A percentile compares a stretch with the other conserved stretches of the same genome.
Evolutionary conservation across 2,329 filamentous ascomycete genomes (phyloP).

Genomic region (Botryosphaeria agaves): DNA sequence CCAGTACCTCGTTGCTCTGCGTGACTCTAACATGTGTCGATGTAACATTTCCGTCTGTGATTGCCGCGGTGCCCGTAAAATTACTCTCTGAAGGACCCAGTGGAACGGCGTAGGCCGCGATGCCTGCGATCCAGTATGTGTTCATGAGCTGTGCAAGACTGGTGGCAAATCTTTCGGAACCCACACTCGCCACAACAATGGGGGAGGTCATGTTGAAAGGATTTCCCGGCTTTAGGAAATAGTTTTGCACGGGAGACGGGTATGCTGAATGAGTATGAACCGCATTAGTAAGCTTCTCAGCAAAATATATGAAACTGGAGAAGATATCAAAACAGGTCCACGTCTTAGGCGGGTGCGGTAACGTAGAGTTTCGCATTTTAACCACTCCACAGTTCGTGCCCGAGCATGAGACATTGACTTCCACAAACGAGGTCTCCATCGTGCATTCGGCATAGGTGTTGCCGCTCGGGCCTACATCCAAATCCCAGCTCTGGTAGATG

Average conservation of each 20-base stretch:
- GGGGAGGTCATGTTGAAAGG: conserved; percentile 3
- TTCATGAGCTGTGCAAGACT: conserved; percentile 6
- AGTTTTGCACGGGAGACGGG: conserved; percentile 4
- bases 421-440: conserved; percentile 5
- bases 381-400: conserved; percentile 3
- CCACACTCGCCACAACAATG: conserved; percentile 2
- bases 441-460: conserved; percentile 4
- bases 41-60: not conserved
- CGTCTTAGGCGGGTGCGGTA: conserved; percentile 1
- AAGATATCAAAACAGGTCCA: conserved; percentile 2
- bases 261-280: not conserved
- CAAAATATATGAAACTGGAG: not conserved
- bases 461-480: conserved; percentile 1
- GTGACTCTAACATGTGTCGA: conserved; percentile 2
- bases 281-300: conserved; percentile 1
- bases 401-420: conserved; percentile 4
- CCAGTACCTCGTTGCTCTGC: conserved; percentile 1
- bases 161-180: conserved; percentile 1
- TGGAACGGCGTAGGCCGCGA: conserved; percentile 1
- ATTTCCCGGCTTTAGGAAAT: conserved; percentile 3
- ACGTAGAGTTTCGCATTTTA: conserved; percentile 4
- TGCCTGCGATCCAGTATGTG: conserved; percentile 4
- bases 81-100: not conserved
- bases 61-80: not conserved
- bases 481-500: conserved; percentile 3